Conservation (phyloP, 2,329 filamentous ascomycete species). For the Verticillium dahliae region DNA sequence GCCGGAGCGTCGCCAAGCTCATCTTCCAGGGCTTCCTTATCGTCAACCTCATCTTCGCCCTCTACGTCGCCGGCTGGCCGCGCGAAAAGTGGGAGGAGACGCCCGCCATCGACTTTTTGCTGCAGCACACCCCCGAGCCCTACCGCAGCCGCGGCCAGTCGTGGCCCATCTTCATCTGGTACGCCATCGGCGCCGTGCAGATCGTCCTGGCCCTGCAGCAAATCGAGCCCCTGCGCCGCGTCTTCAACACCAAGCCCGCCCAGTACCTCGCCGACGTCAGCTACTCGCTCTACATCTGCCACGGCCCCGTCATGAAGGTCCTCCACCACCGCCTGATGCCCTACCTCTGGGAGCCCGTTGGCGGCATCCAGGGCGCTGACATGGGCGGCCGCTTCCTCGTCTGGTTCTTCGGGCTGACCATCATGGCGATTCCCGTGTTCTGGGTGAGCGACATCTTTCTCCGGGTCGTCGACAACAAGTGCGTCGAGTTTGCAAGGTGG, state of each 20-base stretch:
- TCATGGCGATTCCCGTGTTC: constrained; percentile 30
- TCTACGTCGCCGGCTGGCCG: constrained; percentile 34
- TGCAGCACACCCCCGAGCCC: constrained; percentile 22
- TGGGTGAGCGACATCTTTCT: constrained; percentile 56
- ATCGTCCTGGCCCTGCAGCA: constrained; percentile 23
- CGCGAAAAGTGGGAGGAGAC: constrained; percentile 25
- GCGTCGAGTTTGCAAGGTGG: constrained; percentile 40
- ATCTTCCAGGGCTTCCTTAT: constrained; percentile 16
- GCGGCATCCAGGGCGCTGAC: constrained; percentile 24
- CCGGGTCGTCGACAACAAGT: constrained; percentile 44
- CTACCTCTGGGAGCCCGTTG: constrained; percentile 16
- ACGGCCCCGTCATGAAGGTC: constrained; percentile 41
- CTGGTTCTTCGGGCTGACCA: constrained; percentile 29
- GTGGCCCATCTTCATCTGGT: constrained; percentile 27
- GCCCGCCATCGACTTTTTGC: constrained; percentile 24
- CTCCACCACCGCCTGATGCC: constrained; percentile 18
- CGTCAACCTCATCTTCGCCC: constrained; percentile 18
- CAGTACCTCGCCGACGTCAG: constrained; percentile 52
- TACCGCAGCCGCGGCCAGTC: constrained; percentile 24
- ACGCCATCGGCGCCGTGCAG: constrained; percentile 25
- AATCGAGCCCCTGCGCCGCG: constrained; percentile 14
- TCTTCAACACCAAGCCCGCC: constrained; percentile 39
- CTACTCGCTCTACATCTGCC: constrained; percentile 52
- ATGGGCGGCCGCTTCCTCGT: constrained; percentile 21
- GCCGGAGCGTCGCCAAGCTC: background rate